Conservation (phyloP, 2,329 filamentous ascomycete genomes). For the Monilinia laxa region DNA sequence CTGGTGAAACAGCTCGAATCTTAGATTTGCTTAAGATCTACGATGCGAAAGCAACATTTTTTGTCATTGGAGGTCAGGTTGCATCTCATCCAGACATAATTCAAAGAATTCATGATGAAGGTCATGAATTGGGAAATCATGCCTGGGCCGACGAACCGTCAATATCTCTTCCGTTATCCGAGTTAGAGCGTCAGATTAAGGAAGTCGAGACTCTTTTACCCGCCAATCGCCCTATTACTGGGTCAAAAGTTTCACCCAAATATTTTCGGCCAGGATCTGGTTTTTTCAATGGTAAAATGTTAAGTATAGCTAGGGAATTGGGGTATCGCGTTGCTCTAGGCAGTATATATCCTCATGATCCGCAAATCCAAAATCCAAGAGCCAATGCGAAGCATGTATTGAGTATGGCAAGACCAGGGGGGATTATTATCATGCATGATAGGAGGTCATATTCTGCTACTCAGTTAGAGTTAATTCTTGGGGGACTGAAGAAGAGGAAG, state of each 20-base stretch:
- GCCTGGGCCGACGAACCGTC: constrained; percentile 85
- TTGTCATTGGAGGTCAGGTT: constrained; percentile 81
- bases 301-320: constrained; percentile 55
- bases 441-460: constrained; percentile 76
- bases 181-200: constrained; percentile 62
- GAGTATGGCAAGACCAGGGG: constrained; percentile 74
- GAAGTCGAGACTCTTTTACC: constrained; percentile 56
- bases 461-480: constrained; percentile 72
- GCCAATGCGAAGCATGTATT: constrained; percentile 78
- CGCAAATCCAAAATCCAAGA: constrained; percentile 69
- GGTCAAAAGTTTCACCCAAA: constrained; percentile 41
- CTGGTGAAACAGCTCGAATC: constrained; percentile 68
- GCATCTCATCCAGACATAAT: constrained; percentile 54
- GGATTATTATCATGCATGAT: constrained; percentile 85
- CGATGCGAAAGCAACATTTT: constrained; percentile 77
- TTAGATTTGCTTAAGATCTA: constrained; percentile 64
- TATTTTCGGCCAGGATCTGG: constrained; percentile 85
- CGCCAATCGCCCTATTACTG: constrained; percentile 48
- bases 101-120: constrained; percentile 56
- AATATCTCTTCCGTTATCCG: constrained; percentile 55
- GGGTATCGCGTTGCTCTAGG: constrained; percentile 77
- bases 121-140: constrained; percentile 80
- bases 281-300: constrained; percentile 74
- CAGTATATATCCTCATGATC: constrained; percentile 85
- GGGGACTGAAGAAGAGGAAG: constrained; percentile 66